Base-by-base conservation (phyloP, 441 rosid genomes). In the Gossypium lobatum region DNA sequence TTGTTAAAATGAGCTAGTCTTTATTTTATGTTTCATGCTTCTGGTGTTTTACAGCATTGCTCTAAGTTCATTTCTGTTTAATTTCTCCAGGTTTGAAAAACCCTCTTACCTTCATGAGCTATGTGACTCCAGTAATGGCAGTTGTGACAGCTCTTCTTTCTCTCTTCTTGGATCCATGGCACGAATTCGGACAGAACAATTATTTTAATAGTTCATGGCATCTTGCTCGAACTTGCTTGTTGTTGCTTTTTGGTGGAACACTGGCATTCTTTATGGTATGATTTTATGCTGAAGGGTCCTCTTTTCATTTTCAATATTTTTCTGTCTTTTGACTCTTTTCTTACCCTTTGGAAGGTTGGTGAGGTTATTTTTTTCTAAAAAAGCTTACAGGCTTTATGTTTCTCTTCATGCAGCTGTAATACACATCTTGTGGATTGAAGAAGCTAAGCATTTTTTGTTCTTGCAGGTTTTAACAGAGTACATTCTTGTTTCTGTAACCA, bases 161-260 rank as follows among this genome's bases (percentile, higher is more conserved):
- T 73, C 91, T 95, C 69, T 73, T 90, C 65, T 78, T 95, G 77
- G 99, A 95, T 84, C 99, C 99, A 65, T 95, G 99, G 99, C 75
- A 82, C 73, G 97, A 95, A 79, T 91, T 95, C 71, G 75, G 76
- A 71, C 73, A 42, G 50, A 89, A 88, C 82, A 87, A 70, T 81
- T 95, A 95, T 83, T 95, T 93, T 64, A 82, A 90, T 79, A 95
- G 67, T 83, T 83, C 93, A 42, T 79, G 91, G 81, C 95, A 92
- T 83, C 78, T 88, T 77, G 77, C 86, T 62, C 89, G 90, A 78
- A 95, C 97, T 87, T 89, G 91, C 86, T 85, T 93, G 72, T 79
- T 95, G 89, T 91, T 93, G 97, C 87, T 95, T 76, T 87, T 93
- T 77, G 98, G 99, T 76, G 99, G 99, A 82, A 83, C 95, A 28